phyloP scores from a whole-genome alignment of 495 filamentous ascomycete genomes.

The Entonaema liquescens region DNA sequence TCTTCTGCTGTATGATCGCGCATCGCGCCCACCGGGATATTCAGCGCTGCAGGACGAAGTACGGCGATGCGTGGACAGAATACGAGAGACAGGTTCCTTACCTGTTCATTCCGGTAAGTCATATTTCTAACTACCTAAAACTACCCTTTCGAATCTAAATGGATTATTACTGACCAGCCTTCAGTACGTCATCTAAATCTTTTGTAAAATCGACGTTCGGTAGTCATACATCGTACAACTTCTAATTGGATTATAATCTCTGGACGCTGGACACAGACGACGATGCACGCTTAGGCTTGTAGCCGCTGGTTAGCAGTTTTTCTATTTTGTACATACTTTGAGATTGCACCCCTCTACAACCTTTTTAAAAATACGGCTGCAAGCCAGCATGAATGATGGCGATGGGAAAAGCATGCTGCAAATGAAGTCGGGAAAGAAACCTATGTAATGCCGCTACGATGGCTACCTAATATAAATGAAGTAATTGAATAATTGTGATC shows the following conservation, averaged over 20 bases:
- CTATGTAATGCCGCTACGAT: slow-evolving; percentile 16
- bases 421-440: slow-evolving; percentile 28
- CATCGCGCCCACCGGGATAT: slow-evolving; percentile 91
- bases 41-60: slow-evolving; percentile 82
- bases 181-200: slow-evolving; percentile 39
- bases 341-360: slow-evolving; percentile 29
- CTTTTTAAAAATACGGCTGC: slow-evolving; percentile 18
- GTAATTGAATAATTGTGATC: slow-evolving; percentile 16
- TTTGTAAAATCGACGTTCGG: neutral
- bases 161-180: slow-evolving; percentile 1
- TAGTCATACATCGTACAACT: too few species aligned
- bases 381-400: slow-evolving; percentile 10
- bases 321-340: slow-evolving; percentile 26
- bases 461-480: slow-evolving; percentile 19
- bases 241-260: neutral
- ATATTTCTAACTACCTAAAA: slow-evolving; percentile 35
- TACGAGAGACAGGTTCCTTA: slow-evolving; percentile 90
- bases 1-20: slow-evolving; percentile 90
- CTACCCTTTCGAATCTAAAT: neutral
- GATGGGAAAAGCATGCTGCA: slow-evolving; percentile 13
- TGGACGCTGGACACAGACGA: neutral
- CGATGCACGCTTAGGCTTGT: slow-evolving; percentile 4
- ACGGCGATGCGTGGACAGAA: slow-evolving; percentile 90
- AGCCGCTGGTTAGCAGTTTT: slow-evolving; percentile 20
- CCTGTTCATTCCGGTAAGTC: slow-evolving; percentile 91